Evolutionary conservation across 345 rosid species (phyloP).

Genomic region (Cochlearia excelsa): DNA sequence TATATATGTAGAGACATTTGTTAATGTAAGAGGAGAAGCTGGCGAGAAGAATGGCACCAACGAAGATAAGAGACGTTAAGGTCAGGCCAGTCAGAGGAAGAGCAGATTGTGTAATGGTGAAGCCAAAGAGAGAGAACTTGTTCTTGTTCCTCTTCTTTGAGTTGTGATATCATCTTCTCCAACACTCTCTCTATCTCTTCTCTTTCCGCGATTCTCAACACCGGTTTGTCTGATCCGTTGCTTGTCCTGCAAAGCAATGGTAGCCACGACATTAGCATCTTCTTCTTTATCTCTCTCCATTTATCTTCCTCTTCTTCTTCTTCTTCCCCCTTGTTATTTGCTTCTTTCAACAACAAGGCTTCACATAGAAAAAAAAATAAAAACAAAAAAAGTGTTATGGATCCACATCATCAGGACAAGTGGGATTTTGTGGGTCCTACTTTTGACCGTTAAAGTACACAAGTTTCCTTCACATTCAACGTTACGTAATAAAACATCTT

Average conservation of each 20-base stretch:
- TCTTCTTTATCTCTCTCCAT: conserved; percentile 46
- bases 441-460: conserved; percentile 3
- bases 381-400: background rate
- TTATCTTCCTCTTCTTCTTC: conserved; percentile 42
- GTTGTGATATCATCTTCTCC: conserved; percentile 55
- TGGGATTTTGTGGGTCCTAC: conserved; percentile 1
- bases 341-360: conserved; percentile 77
- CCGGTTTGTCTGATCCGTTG: conserved; percentile 66
- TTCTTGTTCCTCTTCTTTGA: conserved; percentile 61
- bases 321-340: conserved; percentile 51
- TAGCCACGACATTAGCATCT: conserved; percentile 68
- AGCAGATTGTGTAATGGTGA: conserved; percentile 60
- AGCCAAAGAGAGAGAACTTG: conserved; percentile 80
- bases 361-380: background rate
- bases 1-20: too few species aligned
- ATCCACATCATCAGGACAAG: background rate
- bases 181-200: conserved; percentile 54
- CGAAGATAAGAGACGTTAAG: conserved; percentile 57
- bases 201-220: conserved; percentile 49
- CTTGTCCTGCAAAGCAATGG: conserved; percentile 74
- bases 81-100: conserved; percentile 90
- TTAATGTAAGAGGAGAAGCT: conserved; percentile 41
- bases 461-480: too few species aligned
- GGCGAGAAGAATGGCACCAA: conserved; percentile 75
- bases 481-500: too few species aligned